These are phyloP conservation scores for Tricholoma sp. DNA, from an alignment of 768 basidiomycete species.

Conservation along the genomic window DNA sequence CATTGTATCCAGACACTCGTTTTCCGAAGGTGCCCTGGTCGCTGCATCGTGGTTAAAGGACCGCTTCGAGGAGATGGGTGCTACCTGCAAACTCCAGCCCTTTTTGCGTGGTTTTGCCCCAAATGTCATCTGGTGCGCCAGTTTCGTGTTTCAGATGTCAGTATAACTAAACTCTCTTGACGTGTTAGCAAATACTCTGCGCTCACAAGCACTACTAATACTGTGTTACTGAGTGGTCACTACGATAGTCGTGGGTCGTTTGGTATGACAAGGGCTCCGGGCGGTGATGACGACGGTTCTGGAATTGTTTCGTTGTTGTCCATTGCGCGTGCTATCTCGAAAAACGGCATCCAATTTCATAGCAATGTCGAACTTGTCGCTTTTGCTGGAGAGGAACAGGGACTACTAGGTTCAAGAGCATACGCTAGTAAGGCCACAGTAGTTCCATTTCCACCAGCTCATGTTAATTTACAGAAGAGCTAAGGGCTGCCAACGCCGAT, in stretches of 20 bases:
- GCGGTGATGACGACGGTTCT: conserved; percentile 49
- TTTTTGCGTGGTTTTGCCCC: conserved; percentile 78
- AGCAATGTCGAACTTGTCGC: conserved; percentile 75
- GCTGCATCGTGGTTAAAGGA: conserved; percentile 76
- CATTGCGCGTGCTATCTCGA: conserved; percentile 71
- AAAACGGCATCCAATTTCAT: conserved; percentile 63
- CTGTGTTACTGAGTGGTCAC: conserved; percentile 76
- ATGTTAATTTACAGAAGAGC: conserved; percentile 38
- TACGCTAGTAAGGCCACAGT: conserved; percentile 64
- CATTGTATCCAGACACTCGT: conserved; percentile 80
- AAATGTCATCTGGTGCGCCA: conserved; percentile 73
- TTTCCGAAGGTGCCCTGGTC: conserved; percentile 55
- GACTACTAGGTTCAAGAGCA: conserved; percentile 68
- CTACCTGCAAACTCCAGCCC: conserved; percentile 57
- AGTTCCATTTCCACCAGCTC: not conserved
- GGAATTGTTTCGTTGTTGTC: conserved; percentile 68
- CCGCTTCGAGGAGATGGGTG: conserved; percentile 71
- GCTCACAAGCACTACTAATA: conserved; percentile 51
- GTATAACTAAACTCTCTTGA: not conserved
- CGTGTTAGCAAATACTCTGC: conserved; percentile 50
- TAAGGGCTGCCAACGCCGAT: conserved; percentile 55
- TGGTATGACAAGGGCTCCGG: conserved; percentile 63
- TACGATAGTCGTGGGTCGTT: conserved; percentile 92
- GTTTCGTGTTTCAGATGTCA: conserved; percentile 14
- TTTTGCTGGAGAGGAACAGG: conserved; percentile 93